Base-by-base conservation (phyloP, 257 asterid genomes). In the Rubia yunnanensis region DNA sequence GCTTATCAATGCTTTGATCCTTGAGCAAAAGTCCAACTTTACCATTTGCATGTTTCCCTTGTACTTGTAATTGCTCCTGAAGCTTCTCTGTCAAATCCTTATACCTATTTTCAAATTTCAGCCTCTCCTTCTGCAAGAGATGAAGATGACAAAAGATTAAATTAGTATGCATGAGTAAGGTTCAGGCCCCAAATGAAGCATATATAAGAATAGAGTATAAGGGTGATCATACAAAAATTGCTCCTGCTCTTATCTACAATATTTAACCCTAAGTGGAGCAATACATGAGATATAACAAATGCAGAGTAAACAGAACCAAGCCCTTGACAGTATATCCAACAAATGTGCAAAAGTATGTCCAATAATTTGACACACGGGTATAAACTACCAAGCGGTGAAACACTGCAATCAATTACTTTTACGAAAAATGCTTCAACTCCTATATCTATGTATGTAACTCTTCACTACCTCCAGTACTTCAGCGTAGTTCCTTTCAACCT, bases 401-500 rank as follows among this genome's bases (percentile, higher is more conserved):
- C 15, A 20, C 60, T 18, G 10, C 34, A 54, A 11, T 52, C 26
- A 23, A 57, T 27, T 15, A 13, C 35, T 64, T 59, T 7, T 11
- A 15, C 18, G 31, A 28, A 24, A 57, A 7, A 55, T 34, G 7
- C 60, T 24, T 59, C 35, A 22, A 55, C 30, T 41, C 18, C 64
- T 36, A 10, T 15, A 20, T 32, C 26, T n/a, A 24, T 38, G 20
- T 15, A 20, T 18, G 20, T 52, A 24, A 77, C 53, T 59, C 53
- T 59, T 26, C 41, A 70, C 61, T 76, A 87, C 97, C 92, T 89
- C 94, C 72, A 85, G 55, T 28, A 86, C 82, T 72, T 78, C 89
- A 39, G 81, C 81, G 71, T 75, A 85, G 68, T 77, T 83, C 53
- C 73, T 80, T 66, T 89, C 92, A 70, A 85, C 81, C 77, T 82